Evolutionary conservation across 192 early-diverging fungal species (phyloP).

Genomic region (Irineochytrium annulatum): DNA sequence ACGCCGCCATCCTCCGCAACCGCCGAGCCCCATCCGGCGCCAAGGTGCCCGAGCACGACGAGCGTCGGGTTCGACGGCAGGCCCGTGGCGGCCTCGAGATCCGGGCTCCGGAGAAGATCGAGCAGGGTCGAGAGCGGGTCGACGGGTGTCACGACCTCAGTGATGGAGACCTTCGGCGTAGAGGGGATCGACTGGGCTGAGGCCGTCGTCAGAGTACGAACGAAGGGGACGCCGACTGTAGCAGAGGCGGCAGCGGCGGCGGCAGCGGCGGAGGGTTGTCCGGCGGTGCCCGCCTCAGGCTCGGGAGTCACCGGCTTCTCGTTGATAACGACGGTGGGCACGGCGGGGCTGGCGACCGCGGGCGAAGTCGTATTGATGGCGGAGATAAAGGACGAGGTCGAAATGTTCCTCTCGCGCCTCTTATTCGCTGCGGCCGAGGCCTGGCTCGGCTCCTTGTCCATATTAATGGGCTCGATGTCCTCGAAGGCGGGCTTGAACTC

Average conservation of each 20-base stretch:
- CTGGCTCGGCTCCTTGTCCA: too few relatives aligned
- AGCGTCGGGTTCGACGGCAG: background rate
- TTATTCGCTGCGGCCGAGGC: too few relatives aligned
- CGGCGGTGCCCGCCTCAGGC: too few relatives aligned
- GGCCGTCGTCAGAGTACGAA: background rate
- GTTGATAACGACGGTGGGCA: background rate
- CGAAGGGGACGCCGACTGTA: background rate
- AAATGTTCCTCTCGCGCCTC: too few relatives aligned
- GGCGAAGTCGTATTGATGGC: too few relatives aligned
- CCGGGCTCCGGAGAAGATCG: background rate
- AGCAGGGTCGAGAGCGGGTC: background rate
- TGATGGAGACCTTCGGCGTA: constrained; percentile 1
- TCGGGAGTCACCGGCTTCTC: background rate
- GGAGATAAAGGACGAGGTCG: too few relatives aligned
- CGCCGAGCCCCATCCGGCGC: background rate
- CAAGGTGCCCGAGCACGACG: background rate
- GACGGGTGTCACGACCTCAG: background rate
- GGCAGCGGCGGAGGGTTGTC: background rate
- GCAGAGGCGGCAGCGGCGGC: background rate
- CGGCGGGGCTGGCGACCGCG: too few relatives aligned
- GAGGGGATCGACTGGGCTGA: too few relatives aligned
- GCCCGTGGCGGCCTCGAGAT: background rate
- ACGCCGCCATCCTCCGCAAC: too few relatives aligned
- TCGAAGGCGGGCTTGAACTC: too few relatives aligned
- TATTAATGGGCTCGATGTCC: too few relatives aligned